Conservation (phyloP, 73 alveolate genomes). For the Tetrahymena borealis region DNA sequence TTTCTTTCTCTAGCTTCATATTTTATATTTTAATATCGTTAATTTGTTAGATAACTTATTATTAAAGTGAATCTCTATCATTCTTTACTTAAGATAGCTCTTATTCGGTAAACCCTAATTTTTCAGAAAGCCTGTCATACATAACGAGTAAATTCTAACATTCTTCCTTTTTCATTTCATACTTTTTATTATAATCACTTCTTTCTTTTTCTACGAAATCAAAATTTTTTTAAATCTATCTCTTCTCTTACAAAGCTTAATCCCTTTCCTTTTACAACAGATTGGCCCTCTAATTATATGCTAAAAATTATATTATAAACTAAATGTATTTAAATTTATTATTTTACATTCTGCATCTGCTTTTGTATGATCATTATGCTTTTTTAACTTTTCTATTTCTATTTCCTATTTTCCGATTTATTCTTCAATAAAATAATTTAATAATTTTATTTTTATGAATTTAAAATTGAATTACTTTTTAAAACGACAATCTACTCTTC, state of each 20-base stretch:
- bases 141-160: background rate
- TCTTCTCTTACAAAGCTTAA: background rate
- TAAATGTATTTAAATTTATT: background rate
- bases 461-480: background rate
- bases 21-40: background rate
- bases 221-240: background rate
- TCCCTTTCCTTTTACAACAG: background rate
- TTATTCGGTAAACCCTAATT: background rate
- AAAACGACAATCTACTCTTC: background rate
- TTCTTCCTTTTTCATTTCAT: background rate
- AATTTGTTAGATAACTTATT: background rate
- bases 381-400: background rate
- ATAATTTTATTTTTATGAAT: background rate
- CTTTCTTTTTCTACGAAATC: background rate
- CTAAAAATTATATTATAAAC: background rate
- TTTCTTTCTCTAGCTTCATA: background rate
- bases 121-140: background rate
- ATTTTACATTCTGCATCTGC: background rate
- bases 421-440: background rate
- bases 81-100: background rate
- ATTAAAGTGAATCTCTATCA: background rate
- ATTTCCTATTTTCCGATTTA: background rate
- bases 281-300: background rate
- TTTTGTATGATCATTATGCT: background rate
- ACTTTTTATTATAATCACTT: background rate